Percentiles rank a stretch among this genome's conserved stretches.
These are phyloP conservation scores for Beauveria sp. DNA, from an alignment of 2,329 filamentous ascomycete species.

Conservation along the genomic window DNA sequence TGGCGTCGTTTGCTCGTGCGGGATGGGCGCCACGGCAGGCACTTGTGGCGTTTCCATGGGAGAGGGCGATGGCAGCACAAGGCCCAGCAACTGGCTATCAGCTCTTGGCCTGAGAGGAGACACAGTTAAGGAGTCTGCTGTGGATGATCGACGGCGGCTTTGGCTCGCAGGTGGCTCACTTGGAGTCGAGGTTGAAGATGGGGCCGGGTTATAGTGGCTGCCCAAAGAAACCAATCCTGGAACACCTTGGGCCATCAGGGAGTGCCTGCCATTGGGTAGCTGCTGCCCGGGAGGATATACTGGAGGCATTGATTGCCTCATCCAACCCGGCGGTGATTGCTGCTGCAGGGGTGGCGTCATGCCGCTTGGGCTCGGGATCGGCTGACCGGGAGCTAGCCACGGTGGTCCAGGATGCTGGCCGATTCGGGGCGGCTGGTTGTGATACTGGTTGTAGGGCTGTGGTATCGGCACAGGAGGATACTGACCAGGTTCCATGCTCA, in stretches of 20 bases:
- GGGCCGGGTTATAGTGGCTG: not conserved
- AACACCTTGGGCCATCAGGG: not conserved
- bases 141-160: not conserved
- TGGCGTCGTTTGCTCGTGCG: not conserved
- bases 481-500: not conserved
- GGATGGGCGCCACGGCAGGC: not conserved
- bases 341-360: not conserved
- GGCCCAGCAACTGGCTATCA: not conserved
- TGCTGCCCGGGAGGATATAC: not conserved
- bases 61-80: not conserved
- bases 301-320: not conserved
- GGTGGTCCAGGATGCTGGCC: not conserved
- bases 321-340: not conserved
- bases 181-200: not conserved
- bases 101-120: not conserved
- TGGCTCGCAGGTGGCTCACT: not conserved
- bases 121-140: not conserved
- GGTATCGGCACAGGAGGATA: constrained; percentile 3
- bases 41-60: not conserved
- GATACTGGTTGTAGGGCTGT: not conserved
- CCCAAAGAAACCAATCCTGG: not conserved
- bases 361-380: not conserved
- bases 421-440: not conserved
- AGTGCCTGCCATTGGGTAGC: not conserved
- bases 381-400: not conserved